phyloP scores from a whole-genome alignment of 2,329 filamentous ascomycete species.

The Fusarium piperis region DNA sequence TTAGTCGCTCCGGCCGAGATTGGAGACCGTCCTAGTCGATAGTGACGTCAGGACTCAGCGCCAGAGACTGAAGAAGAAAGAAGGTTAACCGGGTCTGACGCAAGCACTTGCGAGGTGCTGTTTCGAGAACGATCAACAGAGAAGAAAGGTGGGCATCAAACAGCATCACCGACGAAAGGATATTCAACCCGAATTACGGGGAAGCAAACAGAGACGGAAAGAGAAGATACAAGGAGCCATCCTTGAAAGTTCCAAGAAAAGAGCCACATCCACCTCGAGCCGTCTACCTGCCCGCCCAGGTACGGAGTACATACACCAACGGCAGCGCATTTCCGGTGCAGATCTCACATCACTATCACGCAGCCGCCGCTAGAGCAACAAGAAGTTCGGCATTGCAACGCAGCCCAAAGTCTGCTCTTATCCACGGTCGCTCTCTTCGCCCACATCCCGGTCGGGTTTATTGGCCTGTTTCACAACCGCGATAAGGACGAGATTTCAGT shows the following conservation, averaged over 20 bases:
- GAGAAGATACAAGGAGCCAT: conserved; percentile 38
- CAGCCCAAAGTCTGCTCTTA: conserved; percentile 6
- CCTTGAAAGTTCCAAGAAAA: conserved; percentile 4
- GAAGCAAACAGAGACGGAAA: conserved; percentile 34
- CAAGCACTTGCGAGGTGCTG: conserved; percentile 29
- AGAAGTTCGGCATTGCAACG: neutral
- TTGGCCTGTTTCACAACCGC: conserved; percentile 33
- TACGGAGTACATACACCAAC: neutral
- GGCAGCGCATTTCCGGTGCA: conserved; percentile 12
- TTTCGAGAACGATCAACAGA: conserved; percentile 1
- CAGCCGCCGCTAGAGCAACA: conserved; percentile 6
- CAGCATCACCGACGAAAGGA: neutral
- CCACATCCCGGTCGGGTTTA: conserved; percentile 18
- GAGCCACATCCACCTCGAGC: neutral
- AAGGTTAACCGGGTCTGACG: conserved; percentile 4
- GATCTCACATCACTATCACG: conserved; percentile 34
- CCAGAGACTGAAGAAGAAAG: neutral
- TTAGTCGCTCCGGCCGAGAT: conserved; percentile 22
- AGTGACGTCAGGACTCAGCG: conserved; percentile 31
- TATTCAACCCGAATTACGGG: conserved; percentile 7
- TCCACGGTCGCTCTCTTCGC: neutral
- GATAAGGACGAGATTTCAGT: conserved; percentile 39
- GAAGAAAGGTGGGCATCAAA: conserved; percentile 6
- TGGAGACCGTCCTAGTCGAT: conserved; percentile 15
- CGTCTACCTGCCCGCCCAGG: neutral